Base-by-base conservation (phyloP, 2,329 filamentous ascomycete species). In the Aspergillus novoparasiticus region DNA sequence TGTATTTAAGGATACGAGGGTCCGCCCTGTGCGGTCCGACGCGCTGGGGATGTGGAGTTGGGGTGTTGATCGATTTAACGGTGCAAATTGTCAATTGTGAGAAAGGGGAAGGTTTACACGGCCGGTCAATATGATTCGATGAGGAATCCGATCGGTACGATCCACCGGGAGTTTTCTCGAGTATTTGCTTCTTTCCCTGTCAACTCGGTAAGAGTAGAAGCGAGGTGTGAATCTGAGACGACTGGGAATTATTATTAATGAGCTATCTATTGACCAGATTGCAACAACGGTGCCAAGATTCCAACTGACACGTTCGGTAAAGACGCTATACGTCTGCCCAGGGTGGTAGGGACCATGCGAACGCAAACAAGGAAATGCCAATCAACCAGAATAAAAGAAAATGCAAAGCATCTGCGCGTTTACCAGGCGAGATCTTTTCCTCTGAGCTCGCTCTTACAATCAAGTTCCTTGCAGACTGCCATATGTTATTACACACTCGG, bases 391-490 rank as follows among this genome's bases (percentile, higher is more conserved):
- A 41, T n/a, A n/a, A 10, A 19, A 19, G 16, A n/a, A 41, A 19
- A 19, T 9, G 16, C 23, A 2, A n/a, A 28, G 19, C 3, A 26
- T 50, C 8, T 43, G 9, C 11, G 11, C 5, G 34, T 14, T 60
- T 61, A 69, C 68, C 68, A 69, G 12, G 65, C 59, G 43, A 69
- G 63, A 41, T 57, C 59, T 36, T 59, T 26, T 5, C 28, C 43
- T n/a, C n/a, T 46, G 26, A 36, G 36, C 12, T 59, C 55, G 32
- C 46, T 55, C 19, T 43, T 30, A 34, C 66, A 68, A 39, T 71
- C 65, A 19, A 72, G 61, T 5, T 70, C 63, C 60, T 64, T 69
- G 61, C 70, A 71, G 19, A 72, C 70, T 72, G 48, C 32, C 11
- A 55, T 4, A 8, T 10, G 21, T 61, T 6, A 26, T 66, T 36